phyloP scores from a whole-genome alignment of 2,329 filamentous ascomycete genomes.

The Aspergillus neotritici region DNA sequence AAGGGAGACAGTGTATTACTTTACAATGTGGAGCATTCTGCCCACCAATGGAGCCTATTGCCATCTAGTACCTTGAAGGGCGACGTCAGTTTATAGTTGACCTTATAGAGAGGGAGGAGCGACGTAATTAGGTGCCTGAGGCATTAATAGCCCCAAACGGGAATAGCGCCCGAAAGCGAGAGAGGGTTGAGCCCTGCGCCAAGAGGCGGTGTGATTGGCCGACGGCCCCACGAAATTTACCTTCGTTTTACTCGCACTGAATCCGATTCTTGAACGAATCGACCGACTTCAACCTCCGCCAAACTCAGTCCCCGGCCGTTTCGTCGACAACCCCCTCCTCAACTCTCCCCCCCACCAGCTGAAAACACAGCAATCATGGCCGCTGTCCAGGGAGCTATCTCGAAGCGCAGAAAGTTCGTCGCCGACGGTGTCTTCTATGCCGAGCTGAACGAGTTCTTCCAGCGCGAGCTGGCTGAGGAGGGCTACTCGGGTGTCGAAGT shows the following conservation, averaged over 20 bases:
- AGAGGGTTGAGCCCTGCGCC: conserved; percentile 39
- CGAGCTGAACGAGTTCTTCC: conserved; percentile 99
- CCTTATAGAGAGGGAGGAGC: conserved; percentile 2
- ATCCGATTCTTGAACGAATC: conserved; percentile 17
- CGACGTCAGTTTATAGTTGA: not conserved
- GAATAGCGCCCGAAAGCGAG: conserved; percentile 21
- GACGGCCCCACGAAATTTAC: conserved; percentile 14
- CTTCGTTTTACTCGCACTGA: no score
- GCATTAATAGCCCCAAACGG: conserved; percentile 6
- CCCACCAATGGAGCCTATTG: no score
- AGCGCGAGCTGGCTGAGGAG: conserved; percentile 99
- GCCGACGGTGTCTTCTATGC: conserved; percentile 99
- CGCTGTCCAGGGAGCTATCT: conserved; percentile 48
- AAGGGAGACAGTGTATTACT: no score
- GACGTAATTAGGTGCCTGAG: no score
- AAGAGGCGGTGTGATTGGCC: conserved; percentile 27
- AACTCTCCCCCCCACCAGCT: conserved; percentile 29
- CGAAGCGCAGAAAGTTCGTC: conserved; percentile 65
- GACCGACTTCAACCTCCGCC: conserved; percentile 23
- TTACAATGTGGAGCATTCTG: no score
- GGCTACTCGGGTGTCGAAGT: conserved; percentile 99
- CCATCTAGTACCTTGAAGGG: no score
- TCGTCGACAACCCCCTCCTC: conserved; percentile 33
- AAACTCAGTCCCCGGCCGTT: conserved; percentile 27
- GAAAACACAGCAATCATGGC: conserved; percentile 42